Evolutionary conservation across 768 basidiomycete genomes (phyloP), one percentile per base, ranked within the genome.

Genomic region (Albatrellus ellisii): DNA sequence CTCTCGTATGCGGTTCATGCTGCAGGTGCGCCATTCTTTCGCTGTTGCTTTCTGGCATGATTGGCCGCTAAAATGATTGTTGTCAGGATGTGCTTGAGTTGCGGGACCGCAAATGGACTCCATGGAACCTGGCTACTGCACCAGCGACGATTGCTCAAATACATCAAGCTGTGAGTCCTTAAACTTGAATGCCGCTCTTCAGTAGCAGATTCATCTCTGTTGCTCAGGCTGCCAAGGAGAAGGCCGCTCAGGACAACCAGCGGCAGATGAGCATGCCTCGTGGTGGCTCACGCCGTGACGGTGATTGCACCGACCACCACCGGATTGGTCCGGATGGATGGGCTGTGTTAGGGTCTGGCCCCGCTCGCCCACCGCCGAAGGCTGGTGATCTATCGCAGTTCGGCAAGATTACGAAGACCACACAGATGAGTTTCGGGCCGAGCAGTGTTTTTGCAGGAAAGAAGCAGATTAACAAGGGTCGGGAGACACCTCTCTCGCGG

Each of bases 1-100:
- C 45, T 72, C 89, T 14, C 82, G 95, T 53, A 87, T 97, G 74
- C 78, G 80, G 43, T 97, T 85, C 63, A 95, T 97, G 91, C 70
- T 99, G 44, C 77, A 88, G 77, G 92, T 94, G 46, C 43, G 73
- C 64, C 34, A 6, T 20, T 21, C 8, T 29, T n/a, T n/a, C n/a
- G 34, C 34, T 36, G 34, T 29, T 18, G 8, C 17, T 5, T 36
- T 15, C 4, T 29, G 28, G 8, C 41, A 42, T 8, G 18, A 8
- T 44, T 26, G 11, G 27, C 36, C n/a, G 34, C 6, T 42, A 39
- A 27, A 50, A 17, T 43, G 39, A 7, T 10, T 26, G 47, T 33
- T 24, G 36, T 6, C 53, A 97, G 91, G 94, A 97, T 62, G 69
- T 95, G 39, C 73, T 92, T 43, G 94, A 97, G 56, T 68, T 92